Evolutionary conservation across 352 stramenopile species (phyloP), one percentile per base, ranked within the genome.

Genomic region (Phytophthora capsici): DNA sequence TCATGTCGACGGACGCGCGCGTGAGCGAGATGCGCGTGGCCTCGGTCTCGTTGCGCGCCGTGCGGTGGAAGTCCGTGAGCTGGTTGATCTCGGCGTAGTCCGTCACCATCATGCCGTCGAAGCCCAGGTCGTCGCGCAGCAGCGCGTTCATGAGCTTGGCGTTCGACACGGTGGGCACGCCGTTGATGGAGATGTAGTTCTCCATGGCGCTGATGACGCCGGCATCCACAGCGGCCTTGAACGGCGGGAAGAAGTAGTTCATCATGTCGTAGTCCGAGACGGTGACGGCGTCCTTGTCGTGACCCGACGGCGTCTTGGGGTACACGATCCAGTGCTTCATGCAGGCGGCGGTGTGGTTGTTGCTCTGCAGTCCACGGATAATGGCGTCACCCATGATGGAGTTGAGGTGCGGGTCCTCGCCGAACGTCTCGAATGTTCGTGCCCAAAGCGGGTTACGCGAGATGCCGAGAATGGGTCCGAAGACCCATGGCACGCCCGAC

Each of bases 71-170:
- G 32, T 70, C 56, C 20, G 73, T 61, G 13, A 96, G 64, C 61
- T 98, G 96, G 44, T 88, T 83, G 37, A 98, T 97, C 73, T 97
- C 91, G 22, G 71, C 69, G 69, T 94, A 98, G 65, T 98, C 91
- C 7, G 91, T 98, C 16, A 97, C 86, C 30, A 96, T 48, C 57
- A 97, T 73, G n/a, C 90, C 88, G 36, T 91, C 64, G 62, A 96
- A 98, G 19, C 64, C 69, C 56, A 96, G 56, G 52, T 94, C 68
- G n/a, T 84, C 57, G 19, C 91, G 75, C 30, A 97, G 61, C 53
- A 97, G 55, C 17, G 81, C 73, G 20, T 80, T 63, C 23, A 97
- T 70, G 54, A 90, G 75, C 41, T 89, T 79, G 20, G 70, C 56
- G 47, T 90, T 97, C 10, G 77, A 74, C 6, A 95, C 82, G 17